Base-by-base conservation (phyloP, 2,329 filamentous ascomycete genomes). In the Alternaria consortialis region DNA sequence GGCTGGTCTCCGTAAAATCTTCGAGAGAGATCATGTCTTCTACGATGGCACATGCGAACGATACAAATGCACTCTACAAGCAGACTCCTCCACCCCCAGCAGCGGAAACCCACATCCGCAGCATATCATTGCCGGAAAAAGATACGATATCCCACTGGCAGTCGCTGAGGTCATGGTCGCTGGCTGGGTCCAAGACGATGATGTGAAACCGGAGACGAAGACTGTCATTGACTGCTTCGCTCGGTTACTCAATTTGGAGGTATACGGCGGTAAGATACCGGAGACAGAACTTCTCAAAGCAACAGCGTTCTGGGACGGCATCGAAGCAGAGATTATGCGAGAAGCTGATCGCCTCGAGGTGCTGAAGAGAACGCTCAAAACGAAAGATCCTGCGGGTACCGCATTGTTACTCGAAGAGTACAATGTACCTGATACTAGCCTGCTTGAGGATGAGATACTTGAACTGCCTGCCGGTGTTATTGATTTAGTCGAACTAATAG, bases 381-480 rank as follows among this genome's bases (percentile, higher is more conserved):
- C 31, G 12, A 63, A 58, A 46, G 75, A 78, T 60, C 72, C 73
- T 4, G 48, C 62, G 13, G 72, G 74, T 1, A 77, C 73, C 7
- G 51, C 62, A 12, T 47, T 67, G 4, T 55, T 77, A 5, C 63
- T 77, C 3, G 53, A 71, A 32, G 47, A 69, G 34, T 56, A 75
- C 7, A 71, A 69, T 4, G 56, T 77, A 13, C 53, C 70, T 8
- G 69, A 74, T 31, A 66, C 54, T 13, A 69, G 55, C 53, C 60
- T 64, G 1, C 55, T 77, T 9, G 74, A 77, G 29, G 69, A 73
- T n/a, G 74, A 76, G 17, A 53, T 78, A 5, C 47, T 58, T 3
- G 36, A 37, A 5, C 58, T 78, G 1, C 74, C 74, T 5, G 15
- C 62, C 11, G 67, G 58, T 4, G 43, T 76, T 7, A 56, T 67